Evolutionary conservation across 78 protist genomes (phyloP).

Genomic region (Polysphondylium violaceum): DNA sequence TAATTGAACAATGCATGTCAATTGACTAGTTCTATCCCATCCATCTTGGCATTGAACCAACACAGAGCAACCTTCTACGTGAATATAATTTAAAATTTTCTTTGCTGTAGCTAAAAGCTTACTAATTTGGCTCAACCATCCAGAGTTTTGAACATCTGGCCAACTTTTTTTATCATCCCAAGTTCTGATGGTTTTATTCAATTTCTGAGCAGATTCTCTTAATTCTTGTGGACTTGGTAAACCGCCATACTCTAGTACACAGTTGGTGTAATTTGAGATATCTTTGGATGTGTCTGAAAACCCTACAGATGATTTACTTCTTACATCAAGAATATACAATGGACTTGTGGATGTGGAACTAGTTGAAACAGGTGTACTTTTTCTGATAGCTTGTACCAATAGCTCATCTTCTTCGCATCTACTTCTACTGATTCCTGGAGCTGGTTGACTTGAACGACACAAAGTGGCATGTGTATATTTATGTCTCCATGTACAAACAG

Average conservation of each 20-base stretch:
- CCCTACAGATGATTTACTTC: constrained; percentile 12
- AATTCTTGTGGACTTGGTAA: constrained; percentile 90
- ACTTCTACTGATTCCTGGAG: constrained; percentile 13
- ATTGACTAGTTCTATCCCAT: constrained; percentile 97
- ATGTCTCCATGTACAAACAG: constrained; percentile 85
- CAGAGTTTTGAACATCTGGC: constrained; percentile 20
- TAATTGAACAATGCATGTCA: constrained; percentile 76
- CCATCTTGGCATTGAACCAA: constrained; percentile 98
- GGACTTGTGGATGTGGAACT: not conserved
- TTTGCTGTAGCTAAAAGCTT: constrained; percentile 40
- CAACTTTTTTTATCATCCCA: constrained; percentile 78
- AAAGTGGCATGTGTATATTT: constrained; percentile 79
- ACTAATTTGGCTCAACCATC: constrained; percentile 69
- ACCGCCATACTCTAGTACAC: constrained; percentile 68
- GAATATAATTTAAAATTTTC: constrained; percentile 29
- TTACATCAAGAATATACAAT: constrained; percentile 81
- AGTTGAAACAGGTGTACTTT: constrained; percentile 27
- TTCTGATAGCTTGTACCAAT: constrained; percentile 66
- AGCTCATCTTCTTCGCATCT: constrained; percentile 82
- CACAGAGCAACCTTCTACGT: constrained; percentile 40
- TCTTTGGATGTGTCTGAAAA: constrained; percentile 17
- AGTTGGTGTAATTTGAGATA: constrained; percentile 65
- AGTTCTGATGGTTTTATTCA: constrained; percentile 11
- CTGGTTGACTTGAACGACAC: constrained; percentile 71
- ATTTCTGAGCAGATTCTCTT: constrained; percentile 61